Evolutionary conservation across 2,329 filamentous ascomycete genomes (phyloP), one percentile per base, ranked within the genome.

Genomic region (Sclerotinia minor): DNA sequence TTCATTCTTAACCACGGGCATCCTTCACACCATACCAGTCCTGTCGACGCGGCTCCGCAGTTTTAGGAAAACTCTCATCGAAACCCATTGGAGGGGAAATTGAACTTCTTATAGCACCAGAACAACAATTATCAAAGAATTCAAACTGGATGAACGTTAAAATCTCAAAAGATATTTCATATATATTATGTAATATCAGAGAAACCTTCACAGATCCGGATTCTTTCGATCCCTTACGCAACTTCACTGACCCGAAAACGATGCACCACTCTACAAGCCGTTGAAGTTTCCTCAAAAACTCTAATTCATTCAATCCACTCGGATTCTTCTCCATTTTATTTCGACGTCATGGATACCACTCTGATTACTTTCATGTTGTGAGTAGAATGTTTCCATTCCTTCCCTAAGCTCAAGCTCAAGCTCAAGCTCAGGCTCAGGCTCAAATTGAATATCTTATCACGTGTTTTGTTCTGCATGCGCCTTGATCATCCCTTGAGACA

Each of bases 311-410:
- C 32, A 59, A 59, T 32, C 21, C 41, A 49, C 32, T 41, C n/a
- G 26, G n/a, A 50, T 49, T 65, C 65, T 50, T 64, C 55, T 67
- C 70, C 65, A 49, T 71, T 69, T 64, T 64, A n/a, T n/a, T 67
- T 58, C 71, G 69, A 58, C 68, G 69, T 57, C 26, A 75, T 75
- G 74, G 74, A 75, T 53, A 89, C 87, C 29, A 88, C 88, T 69
- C 85, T 91, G 72, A 84, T 89, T 76, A 89, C 88, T 69, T 90
- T 91, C 77, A 83, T 87, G 79, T 79, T 89, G 87, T 89, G 81
- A 59, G 64, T 59, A 26, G 6, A 50, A 17, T 13, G 5, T n/a
- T 59, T 59, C 26, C 32, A 5, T 38, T 59, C 49, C 64, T 35
- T 44, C 64, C 29, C 29, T 17, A 17, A 65, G 29, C 53, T 59